Base-by-base conservation (phyloP, 2,329 filamentous ascomycete species). In the Fusarium virguliforme region DNA sequence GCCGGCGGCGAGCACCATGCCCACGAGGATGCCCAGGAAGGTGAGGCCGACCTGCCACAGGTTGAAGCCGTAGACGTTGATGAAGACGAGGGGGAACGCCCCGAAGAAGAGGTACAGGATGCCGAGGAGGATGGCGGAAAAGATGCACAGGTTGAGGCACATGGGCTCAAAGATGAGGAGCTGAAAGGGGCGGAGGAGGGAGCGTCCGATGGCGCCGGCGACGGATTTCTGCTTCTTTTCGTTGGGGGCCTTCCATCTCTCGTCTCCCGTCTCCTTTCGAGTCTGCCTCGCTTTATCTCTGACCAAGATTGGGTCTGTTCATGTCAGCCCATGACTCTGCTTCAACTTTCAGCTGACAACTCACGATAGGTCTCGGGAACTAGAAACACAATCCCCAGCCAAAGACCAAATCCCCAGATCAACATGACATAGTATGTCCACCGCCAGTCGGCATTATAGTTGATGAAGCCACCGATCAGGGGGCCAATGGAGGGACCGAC, bases 21-120 rank as follows among this genome's bases (percentile, higher is more conserved):
- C 91, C 3, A 90, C 82, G 54, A 92, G 85, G 62, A 93, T 86
- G 13, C 90, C 92, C 51, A 96, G 76, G 80, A 97, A 97, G 13
- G 90, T 87, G 62, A 96, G 82, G n/a, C 94, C 95, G 10, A 89
- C 85, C 80, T 97, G 92, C 85, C 92, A 96, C 10, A 94, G 83
- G 59, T 89, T 89, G 83, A 97, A 94, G 22, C 88, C 90, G 78
- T 97, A 92, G 51, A 92, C 90, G 48, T 86, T 88, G 28, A 85
- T 79, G 77, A 97, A 97, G 15, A 97, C 90, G 48, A 97, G 83
- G 6, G 92, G 88, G 75, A 97, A 97, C 0, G 94, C 94, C 22
- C 94, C 94, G 79, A 97, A 97, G 84, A 97, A 97, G 40, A 97
- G 88, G 78, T 97, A 97, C 3, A 97, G 83, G 48, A 97, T 92